Base-by-base conservation (phyloP, 805 yeast genomes). In the Hanseniaspora valbyensis region DNA sequence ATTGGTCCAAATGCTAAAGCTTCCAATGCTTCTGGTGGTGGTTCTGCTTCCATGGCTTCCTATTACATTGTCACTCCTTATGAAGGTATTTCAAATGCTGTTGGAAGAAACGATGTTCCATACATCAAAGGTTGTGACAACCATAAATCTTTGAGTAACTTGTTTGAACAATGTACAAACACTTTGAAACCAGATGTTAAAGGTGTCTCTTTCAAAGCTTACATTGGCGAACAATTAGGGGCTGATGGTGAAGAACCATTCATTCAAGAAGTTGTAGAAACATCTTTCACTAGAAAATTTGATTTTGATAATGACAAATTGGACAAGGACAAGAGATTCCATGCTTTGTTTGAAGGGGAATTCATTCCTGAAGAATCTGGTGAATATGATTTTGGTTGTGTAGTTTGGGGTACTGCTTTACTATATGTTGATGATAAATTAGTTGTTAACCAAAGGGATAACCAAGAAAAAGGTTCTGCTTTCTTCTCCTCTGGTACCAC, bases 1-100 rank as follows among this genome's bases (percentile, higher is more conserved):
- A 74, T 79, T 57, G 85, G 84, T 2, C 81, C 82, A 30, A 76
- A 74, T 54, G 81, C 77, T 25, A 74, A 69, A 54, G 53, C 52
- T 12, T 61, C 58, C 41, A 66, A 77, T 6, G 69, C 72, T 34
- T 71, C 76, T 22, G 83, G 83, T 53, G 83, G 83, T 54, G 83
- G 83, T 6, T 77, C 81, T 19, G 81, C 82, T 33, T 66, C 76
- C 8, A 62, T 75, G 54, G 61, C 63, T 21, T 71, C 78, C 3
- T 69, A 74, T 57, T 73, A 75, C 59, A 63, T 68, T n/a, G 66
- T 73, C 10, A 62, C 77, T 14, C 78, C 79, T 2, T 69, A 60
- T 40, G 73, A 74, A 18, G 78, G 74, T n/a, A 70, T 77, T 49
- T 50, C 60, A 9, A 54, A 60, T 28, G 64, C 63, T 54, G 14